phyloP scores from a whole-genome alignment of 257 asterid genomes.

The Avicennia marina region DNA sequence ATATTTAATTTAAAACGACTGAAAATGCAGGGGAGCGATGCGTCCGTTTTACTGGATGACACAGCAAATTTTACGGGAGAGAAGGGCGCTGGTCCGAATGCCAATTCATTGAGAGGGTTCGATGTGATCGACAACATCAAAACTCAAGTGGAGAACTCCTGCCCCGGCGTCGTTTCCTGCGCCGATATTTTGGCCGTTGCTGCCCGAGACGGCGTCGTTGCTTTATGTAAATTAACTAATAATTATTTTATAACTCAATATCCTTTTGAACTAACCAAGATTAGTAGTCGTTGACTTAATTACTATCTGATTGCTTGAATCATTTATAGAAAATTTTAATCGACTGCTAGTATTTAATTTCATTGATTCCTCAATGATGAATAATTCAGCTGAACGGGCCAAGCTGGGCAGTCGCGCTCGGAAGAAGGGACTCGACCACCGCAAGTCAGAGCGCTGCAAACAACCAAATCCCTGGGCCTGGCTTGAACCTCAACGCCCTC shows the following conservation, averaged over 20 bases:
- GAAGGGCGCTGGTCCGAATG: conserved; percentile 54
- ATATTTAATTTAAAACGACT: no score
- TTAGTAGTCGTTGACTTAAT: no score
- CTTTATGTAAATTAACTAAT: conserved; percentile 29
- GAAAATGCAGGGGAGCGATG: conserved; percentile 67
- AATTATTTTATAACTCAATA: not conserved
- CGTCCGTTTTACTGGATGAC: conserved; percentile 64
- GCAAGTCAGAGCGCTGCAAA: conserved; percentile 51
- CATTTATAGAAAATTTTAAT: no score
- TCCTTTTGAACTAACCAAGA: no score
- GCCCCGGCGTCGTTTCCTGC: conserved; percentile 60
- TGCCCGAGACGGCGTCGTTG: conserved; percentile 59
- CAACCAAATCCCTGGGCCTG: conserved; percentile 49
- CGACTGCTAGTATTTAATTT: not conserved
- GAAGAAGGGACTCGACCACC: conserved; percentile 63
- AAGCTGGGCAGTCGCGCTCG: conserved; percentile 56
- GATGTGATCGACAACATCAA: conserved; percentile 65
- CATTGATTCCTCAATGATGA: no score
- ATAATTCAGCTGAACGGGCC: conserved; percentile 50
- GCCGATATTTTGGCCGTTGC: conserved; percentile 74
- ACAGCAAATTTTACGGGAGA: conserved; percentile 64
- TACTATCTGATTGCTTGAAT: no score
- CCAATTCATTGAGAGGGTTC: conserved; percentile 67
- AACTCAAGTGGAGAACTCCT: conserved; percentile 43
- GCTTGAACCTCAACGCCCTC: conserved; percentile 33